phyloP scores from a whole-genome alignment of 2,329 filamentous ascomycete species.

The Dryadomyces sulphureus region DNA sequence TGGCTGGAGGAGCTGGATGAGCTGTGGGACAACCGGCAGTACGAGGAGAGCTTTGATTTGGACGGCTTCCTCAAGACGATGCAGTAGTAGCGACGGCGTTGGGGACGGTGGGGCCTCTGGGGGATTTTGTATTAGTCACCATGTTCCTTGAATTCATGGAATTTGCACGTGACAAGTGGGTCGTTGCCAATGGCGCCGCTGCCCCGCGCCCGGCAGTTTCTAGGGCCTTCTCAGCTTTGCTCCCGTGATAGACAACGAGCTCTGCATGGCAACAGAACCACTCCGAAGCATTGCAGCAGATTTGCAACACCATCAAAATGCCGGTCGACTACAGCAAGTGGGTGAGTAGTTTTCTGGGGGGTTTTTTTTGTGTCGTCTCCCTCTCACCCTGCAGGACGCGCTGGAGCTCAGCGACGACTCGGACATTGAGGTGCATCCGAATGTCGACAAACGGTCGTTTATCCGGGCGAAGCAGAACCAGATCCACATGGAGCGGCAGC shows the following conservation, averaged over 20 bases:
- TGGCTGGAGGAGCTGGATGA: conserved; percentile 92
- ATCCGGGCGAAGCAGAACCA: conserved; percentile 96
- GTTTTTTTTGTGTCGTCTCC: not conserved
- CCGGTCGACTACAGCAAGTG: conserved; percentile 48
- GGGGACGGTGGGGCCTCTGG: not conserved
- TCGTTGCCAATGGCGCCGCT: no score
- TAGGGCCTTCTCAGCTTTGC: conserved; percentile 2
- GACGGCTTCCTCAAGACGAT: conserved; percentile 93
- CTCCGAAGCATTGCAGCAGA: not conserved
- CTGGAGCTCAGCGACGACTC: conserved; percentile 97
- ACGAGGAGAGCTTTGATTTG: conserved; percentile 94
- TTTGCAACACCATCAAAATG: conserved; percentile 20
- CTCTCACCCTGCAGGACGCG: conserved; percentile 44
- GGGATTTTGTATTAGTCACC: not conserved
- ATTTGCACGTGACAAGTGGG: no score
- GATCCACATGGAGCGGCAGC: conserved; percentile 80
- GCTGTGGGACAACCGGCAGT: conserved; percentile 93
- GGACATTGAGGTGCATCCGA: conserved; percentile 95
- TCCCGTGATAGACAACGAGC: not conserved
- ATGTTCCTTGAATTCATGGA: not conserved
- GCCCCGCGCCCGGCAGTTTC: not conserved
- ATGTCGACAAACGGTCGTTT: conserved; percentile 96
- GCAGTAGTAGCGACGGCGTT: conserved; percentile 32
- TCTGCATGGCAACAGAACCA: no score
- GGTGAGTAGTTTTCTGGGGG: conserved; percentile 22